Evolutionary conservation across 208 protist species (phyloP).

Genomic region (Wallacemonas sp.): DNA sequence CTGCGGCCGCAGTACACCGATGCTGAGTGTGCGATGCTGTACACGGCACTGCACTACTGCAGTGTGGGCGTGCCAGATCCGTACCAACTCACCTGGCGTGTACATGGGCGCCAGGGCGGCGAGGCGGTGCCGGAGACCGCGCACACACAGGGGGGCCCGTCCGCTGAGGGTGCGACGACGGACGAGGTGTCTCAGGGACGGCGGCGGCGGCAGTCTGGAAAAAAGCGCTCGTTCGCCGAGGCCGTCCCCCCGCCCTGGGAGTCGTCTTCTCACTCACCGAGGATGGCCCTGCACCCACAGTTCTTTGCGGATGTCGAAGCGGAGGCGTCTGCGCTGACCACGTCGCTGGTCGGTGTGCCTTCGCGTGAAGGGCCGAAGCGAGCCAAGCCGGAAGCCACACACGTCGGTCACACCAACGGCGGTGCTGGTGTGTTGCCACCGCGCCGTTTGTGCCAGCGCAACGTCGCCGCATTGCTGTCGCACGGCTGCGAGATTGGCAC

Average conservation of each 20-base stretch:
- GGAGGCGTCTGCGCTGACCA: too few relatives aligned
- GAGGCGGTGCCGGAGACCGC: not conserved
- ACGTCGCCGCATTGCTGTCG: slow-evolving; percentile 43
- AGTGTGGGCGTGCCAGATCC: slow-evolving; percentile 61
- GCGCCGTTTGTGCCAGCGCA: slow-evolving; percentile 16
- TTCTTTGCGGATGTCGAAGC: not conserved
- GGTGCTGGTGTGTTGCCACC: not conserved
- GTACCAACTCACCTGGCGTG: slow-evolving; percentile 35
- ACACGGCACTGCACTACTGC: slow-evolving; percentile 68
- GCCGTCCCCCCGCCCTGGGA: not conserved
- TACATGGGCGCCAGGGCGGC: not conserved
- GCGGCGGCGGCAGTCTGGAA: not conserved
- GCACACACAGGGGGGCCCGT: not conserved
- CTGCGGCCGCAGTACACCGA: slow-evolving; percentile 42
- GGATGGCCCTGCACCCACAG: not conserved
- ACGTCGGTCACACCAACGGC: not conserved
- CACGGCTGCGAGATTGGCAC: slow-evolving; percentile 74
- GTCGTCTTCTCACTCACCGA: not conserved
- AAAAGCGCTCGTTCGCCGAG: not conserved
- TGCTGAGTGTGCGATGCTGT: slow-evolving; percentile 48
- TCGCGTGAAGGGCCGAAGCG: too few relatives aligned
- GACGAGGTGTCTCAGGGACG: not conserved
- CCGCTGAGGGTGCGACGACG: too few relatives aligned
- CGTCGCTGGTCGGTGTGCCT: too few relatives aligned
- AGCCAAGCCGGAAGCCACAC: not conserved